Base-by-base conservation (phyloP, 140 eudicot genomes). In the Stevia rebaudiana region DNA sequence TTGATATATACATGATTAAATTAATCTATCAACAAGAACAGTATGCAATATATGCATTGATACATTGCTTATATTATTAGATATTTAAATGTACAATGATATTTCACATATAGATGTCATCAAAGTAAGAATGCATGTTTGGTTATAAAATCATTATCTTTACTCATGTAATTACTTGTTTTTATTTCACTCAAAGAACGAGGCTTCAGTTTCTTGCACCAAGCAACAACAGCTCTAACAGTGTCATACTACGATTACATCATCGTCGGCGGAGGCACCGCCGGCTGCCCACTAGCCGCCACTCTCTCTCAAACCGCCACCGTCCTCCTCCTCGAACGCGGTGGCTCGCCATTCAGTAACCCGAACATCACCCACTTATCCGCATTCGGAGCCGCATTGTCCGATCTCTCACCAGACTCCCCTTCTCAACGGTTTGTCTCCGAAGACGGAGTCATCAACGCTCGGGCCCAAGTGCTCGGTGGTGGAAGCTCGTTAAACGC, bases 261-360 rank as follows among this genome's bases (percentile, higher is more conserved):
- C 9, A 78, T 92, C 48, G 48, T 92, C 6, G 98, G 98, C 1
- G 98, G 98, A 2, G 98, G 96, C 52, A 88, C 98, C 9, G 86
- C 98, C 22, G 98, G 98, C 74, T 92, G 96, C 70, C 94, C 98
- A 8, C 56, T 92, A 57, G 98, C 98, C 70, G 89, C 98, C 72
- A 88, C 98, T 0, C 98, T 92, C 39, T 92, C 98, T 5, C 84
- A 65, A 12, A 75, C 79, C 72, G 65, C 81, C 79, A 48, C 81
- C 76, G 96, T 92, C 5, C 86, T 92, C 77, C 85, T 92, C 81
- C 96, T 92, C 21, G 98, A 92, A 65, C 96, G 97, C 0, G 98
- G 98, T 23, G 98, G 96, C 66, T 79, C 95, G 10, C 96, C 98
- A 18, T 92, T 88, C 63, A 68, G 81, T 6, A 81, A 88, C 78